These are phyloP conservation scores for Geotrichum bryndzae DNA, from an alignment of 1,139 yeast species.

Conservation along the genomic window DNA sequence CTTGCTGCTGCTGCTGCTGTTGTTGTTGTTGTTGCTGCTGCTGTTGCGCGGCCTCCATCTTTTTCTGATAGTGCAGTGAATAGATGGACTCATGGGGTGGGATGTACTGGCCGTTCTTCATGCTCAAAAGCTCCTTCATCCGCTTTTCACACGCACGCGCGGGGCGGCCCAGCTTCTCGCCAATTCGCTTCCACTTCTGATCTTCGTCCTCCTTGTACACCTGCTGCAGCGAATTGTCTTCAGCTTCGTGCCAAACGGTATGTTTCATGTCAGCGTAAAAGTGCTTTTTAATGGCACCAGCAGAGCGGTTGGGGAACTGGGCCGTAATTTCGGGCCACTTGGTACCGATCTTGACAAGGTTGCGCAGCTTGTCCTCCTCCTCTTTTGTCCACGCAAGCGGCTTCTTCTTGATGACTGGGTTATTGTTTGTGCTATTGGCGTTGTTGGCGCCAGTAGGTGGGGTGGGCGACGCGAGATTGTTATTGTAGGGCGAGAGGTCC, in stretches of 20 bases:
- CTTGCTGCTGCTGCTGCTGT: constrained; percentile 3
- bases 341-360: constrained; percentile 30
- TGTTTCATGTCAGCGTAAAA: constrained; percentile 34
- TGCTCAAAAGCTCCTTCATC: constrained; percentile 18
- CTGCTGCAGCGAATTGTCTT: constrained; percentile 26
- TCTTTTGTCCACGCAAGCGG: constrained; percentile 28
- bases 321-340: constrained; percentile 31
- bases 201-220: constrained; percentile 28
- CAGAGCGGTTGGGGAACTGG: constrained; percentile 31
- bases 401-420: not conserved
- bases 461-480: not conserved
- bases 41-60: constrained; percentile 2
- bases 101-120: constrained; percentile 12
- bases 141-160: constrained; percentile 31
- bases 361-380: constrained; percentile 27
- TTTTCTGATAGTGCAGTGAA: constrained; percentile 7
- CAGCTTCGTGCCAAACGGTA: constrained; percentile 29
- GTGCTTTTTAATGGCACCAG: constrained; percentile 34
- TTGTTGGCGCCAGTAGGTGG: not conserved
- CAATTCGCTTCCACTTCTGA: constrained; percentile 29
- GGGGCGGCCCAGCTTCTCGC: constrained; percentile 30
- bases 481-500: not conserved
- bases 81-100: constrained; percentile 16
- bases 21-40: constrained; percentile 13
- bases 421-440: constrained; percentile 1